Evolutionary conservation across 2,329 filamentous ascomycete species (phyloP).

Genomic region (Talaromyces sp.): DNA sequence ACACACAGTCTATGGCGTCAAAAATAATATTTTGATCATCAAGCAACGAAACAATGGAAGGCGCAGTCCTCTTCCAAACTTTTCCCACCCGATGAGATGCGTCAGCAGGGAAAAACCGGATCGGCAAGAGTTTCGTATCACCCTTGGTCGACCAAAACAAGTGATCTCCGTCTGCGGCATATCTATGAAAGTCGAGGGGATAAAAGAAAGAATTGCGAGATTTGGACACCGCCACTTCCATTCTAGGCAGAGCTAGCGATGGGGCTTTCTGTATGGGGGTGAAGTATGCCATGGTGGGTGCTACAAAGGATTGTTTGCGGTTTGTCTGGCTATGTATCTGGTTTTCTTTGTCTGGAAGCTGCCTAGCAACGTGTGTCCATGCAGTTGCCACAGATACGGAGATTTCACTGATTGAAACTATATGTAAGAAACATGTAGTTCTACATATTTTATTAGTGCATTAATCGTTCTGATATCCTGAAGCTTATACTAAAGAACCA

Average conservation of each 20-base stretch:
- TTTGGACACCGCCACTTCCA: background rate
- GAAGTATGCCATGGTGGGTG: background rate
- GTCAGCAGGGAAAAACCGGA: background rate
- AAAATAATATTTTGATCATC: background rate
- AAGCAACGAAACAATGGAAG: background rate
- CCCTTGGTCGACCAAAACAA: background rate
- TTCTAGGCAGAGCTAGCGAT: background rate
- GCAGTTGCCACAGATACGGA: background rate
- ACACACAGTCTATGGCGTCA: slow-evolving; percentile 3
- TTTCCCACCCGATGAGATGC: background rate
- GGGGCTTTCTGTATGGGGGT: background rate
- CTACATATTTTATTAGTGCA: no score
- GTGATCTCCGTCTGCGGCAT: background rate
- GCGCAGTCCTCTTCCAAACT: slow-evolving; percentile 1
- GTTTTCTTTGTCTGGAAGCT: background rate
- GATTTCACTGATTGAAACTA: no score
- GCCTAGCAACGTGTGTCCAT: background rate
- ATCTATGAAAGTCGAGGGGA: background rate
- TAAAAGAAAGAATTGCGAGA: background rate
- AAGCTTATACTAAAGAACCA: background rate
- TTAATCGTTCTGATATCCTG: background rate
- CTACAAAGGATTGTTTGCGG: background rate
- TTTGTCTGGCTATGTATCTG: background rate
- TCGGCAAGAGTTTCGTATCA: background rate
- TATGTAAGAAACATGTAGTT: no score